phyloP scores from a whole-genome alignment of 2,329 filamentous ascomycete genomes.

The Claviceps pazoutovae region DNA sequence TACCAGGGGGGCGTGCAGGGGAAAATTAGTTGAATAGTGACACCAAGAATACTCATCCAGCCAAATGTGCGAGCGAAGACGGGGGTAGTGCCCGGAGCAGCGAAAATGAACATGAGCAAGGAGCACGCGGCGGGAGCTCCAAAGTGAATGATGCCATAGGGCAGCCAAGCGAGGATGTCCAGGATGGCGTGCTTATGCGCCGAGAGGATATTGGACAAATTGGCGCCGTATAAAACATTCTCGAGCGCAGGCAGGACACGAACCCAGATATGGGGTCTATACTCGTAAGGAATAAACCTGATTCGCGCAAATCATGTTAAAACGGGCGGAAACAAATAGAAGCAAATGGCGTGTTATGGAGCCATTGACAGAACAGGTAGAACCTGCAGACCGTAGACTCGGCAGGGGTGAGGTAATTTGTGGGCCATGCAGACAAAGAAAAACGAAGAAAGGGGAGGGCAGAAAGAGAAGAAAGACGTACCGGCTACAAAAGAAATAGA shows the following conservation, averaged over 20 bases:
- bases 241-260: constrained; percentile 86
- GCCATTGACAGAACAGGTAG: too few species aligned
- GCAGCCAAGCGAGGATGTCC: constrained; percentile 82
- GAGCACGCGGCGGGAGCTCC: constrained; percentile 71
- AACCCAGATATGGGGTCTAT: constrained; percentile 88
- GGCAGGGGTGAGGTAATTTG: too few species aligned
- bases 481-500: constrained; percentile 90
- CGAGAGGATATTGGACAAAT: constrained; percentile 88
- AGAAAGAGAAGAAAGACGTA: constrained; percentile 36
- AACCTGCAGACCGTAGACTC: too few species aligned
- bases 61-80: constrained; percentile 80
- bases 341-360: too few species aligned
- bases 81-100: constrained; percentile 69
- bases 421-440: not conserved
- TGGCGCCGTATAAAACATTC: constrained; percentile 92
- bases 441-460: not conserved
- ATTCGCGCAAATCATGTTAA: not conserved
- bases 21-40: constrained; percentile 77
- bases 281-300: constrained; percentile 80
- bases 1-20: constrained; percentile 96
- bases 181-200: constrained; percentile 73
- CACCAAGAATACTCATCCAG: constrained; percentile 81
- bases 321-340: not conserved
- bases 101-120: constrained; percentile 72
- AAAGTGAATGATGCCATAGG: constrained; percentile 86